Conservation (phyloP, 1,284 basidiomycete genomes). For the Moesziomyces antarcticus region DNA sequence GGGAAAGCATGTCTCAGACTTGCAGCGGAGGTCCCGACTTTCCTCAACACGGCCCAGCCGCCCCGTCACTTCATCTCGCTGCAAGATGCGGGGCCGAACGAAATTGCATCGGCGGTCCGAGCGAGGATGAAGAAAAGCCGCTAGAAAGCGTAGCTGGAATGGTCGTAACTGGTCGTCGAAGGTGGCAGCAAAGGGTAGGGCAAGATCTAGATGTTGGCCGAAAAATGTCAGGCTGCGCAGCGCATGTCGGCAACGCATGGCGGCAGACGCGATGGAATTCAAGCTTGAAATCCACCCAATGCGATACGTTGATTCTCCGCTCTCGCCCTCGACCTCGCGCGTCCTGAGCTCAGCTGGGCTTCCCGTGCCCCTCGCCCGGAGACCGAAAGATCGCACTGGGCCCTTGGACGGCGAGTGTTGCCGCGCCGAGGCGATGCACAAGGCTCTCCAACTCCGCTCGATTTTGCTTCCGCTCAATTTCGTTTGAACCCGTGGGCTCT, state of each 20-base stretch:
- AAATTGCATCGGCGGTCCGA: too few species aligned
- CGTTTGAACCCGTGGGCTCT: too few species aligned
- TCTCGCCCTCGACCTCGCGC: background rate
- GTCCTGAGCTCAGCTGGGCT: too few species aligned
- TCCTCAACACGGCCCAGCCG: background rate
- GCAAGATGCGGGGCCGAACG: background rate
- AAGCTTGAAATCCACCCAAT: background rate
- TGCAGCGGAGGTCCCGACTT: background rate
- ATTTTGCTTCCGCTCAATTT: too few species aligned
- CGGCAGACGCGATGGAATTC: too few species aligned
- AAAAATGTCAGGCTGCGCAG: background rate
- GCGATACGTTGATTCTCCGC: slow-evolving; percentile 23
- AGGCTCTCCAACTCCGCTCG: too few species aligned
- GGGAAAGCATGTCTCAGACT: background rate
- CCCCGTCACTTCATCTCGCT: too few species aligned
- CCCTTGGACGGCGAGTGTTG: too few species aligned
- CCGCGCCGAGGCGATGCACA: too few species aligned
- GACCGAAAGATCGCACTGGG: too few species aligned
- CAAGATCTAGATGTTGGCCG: background rate
- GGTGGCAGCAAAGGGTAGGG: background rate
- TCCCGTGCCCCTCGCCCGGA: too few species aligned
- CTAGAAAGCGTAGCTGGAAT: background rate
- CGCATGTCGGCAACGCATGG: background rate
- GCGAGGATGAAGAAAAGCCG: too few species aligned
- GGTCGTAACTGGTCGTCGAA: background rate